Base-by-base conservation (phyloP, 2,329 filamentous ascomycete species). In the Arthrinium phaeospermum region DNA sequence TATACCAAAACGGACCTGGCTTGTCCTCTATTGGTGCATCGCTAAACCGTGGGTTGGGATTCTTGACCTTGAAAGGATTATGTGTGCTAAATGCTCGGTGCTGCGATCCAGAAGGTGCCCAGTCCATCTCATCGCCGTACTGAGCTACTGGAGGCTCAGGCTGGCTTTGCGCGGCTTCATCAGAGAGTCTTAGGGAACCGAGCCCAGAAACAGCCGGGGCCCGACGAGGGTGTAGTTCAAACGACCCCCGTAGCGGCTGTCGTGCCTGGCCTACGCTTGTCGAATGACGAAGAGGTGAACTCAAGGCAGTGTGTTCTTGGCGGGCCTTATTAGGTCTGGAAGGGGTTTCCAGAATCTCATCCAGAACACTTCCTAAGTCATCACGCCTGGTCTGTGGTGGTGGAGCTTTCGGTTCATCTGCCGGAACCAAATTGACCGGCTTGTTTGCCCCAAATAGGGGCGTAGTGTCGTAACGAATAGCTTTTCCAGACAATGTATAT, bases 81-180 rank as follows among this genome's bases (percentile, higher is more conserved):
- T 83, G 80, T 64, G 86, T 81, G 73, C 84, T 86, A 78, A 91
- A 91, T 12, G 88, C 88, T 70, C 88, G 87, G 73, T 90, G 83
- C 68, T 84, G 83, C n/a, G 87, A 86, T 71, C 84, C 83, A 0
- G 90, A 90, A 0, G 91, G 91, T 2, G 91, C 89, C 90, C 92
- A 94, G 77, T 95, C 93, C 93, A 95, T 95, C 71, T 88, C 87
- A 51, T 92, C 89, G 0, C 83, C 84, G 72, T 87, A 83, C 12
- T 84, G 81, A 1, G 78, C 70, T 8, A 51, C 68, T 7, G 51
- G 70, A 7, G 74, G 70, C 30, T 78, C 73, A 47, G 75, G 73
- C 47, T 76, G 57, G 4, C 10, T 24, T 41, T 41, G 10, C 16
- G 13, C 16, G 6, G 44, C 71, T 67, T 30, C 72, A 68, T 76